Evolutionary conservation across 495 filamentous ascomycete genomes (phyloP), one percentile per base, ranked within the genome.

Genomic region (Xylaria flabelliformis): DNA sequence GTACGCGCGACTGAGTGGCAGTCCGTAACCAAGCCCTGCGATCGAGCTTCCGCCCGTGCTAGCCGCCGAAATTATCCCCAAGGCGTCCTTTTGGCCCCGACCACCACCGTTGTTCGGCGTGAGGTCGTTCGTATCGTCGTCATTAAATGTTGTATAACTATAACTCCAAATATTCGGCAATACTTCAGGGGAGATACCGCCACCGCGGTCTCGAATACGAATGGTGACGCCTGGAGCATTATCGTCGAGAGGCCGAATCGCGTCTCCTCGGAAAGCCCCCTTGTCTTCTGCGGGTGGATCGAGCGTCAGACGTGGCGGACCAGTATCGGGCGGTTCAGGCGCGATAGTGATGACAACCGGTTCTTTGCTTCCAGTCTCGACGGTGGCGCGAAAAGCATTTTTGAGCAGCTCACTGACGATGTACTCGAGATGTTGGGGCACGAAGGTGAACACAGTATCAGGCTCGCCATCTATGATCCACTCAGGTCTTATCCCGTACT

Each of bases 331-430:
- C 0, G 93, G 94, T 17, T 94, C 90, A 12, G 94, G 92, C 3
- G 95, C 96, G 69, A 99, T 96, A 3, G 96, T 99, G 50, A 98
- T 90, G 64, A 96, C 92, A 24, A 99, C 88, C 85, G 36, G 61
- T 44, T 88, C 79, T 91, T 93, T 34, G 39, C 55, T 41, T 15
- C 10, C 89, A 34, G 87, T 90, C 79, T 99, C 96, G 26, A 98
- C 89, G 0, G 92, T 94, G 2, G 96, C 96, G 34, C 96, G 88
- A 83, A 99, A 99, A 4, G 95, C 93, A 79, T 99, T 99, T 81
- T 99, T 99, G 61, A 99, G 84, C 8, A 99, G 88, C 82, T 99
- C 96, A 0, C 95, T 98, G 70, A 97, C 86, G 73, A 99, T 97
- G 80, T 99, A 99, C 80, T 98, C 96, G 19, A 98, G 85, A 80